These are phyloP conservation scores for Saccharomycopsis crataegensis DNA, from an alignment of 1,139 yeast genomes.

Conservation along the genomic window DNA sequence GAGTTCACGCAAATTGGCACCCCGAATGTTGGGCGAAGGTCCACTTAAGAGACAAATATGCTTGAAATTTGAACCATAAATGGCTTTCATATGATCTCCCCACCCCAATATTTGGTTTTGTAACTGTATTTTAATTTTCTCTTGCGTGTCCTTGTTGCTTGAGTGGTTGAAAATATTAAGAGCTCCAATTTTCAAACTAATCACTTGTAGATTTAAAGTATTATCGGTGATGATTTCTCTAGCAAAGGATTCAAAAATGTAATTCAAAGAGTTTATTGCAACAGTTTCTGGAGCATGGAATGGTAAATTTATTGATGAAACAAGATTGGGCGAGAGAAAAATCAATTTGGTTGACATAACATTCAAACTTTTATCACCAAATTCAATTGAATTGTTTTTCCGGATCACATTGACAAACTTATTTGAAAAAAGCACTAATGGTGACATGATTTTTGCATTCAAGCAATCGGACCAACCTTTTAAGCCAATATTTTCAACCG, in stretches of 20 bases:
- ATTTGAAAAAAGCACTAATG: slow-evolving; percentile 45
- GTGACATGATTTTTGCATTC: slow-evolving; percentile 39
- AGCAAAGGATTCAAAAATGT: slow-evolving; percentile 29
- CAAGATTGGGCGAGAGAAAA: slow-evolving; percentile 37
- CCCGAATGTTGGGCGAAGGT: slow-evolving; percentile 34
- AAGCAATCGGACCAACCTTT: slow-evolving; percentile 46
- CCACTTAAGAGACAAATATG: slow-evolving; percentile 31
- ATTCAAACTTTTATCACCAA: slow-evolving; percentile 9
- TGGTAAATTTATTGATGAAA: slow-evolving; percentile 38
- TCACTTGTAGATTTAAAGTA: slow-evolving; percentile 31
- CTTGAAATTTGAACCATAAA: slow-evolving; percentile 34
- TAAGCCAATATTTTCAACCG: slow-evolving; percentile 50
- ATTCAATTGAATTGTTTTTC: slow-evolving; percentile 30
- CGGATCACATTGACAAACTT: slow-evolving; percentile 56
- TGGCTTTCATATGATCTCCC: slow-evolving; percentile 33
- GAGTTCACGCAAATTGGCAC: slow-evolving; percentile 39
- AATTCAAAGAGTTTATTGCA: slow-evolving; percentile 33
- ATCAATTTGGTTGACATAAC: slow-evolving; percentile 30
- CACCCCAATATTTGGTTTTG: slow-evolving; percentile 36
- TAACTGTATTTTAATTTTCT: slow-evolving; percentile 29
- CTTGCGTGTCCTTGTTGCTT: slow-evolving; percentile 27
- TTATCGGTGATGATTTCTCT: slow-evolving; percentile 37
- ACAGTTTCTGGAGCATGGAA: slow-evolving; percentile 45
- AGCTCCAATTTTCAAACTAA: slow-evolving; percentile 44
- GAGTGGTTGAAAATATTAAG: slow-evolving; percentile 33